Percentiles rank a stretch among this genome's conserved stretches.
Conservation (phyloP, 129 eudicot genomes). For the carrot (Daucus carota) region DNA sequence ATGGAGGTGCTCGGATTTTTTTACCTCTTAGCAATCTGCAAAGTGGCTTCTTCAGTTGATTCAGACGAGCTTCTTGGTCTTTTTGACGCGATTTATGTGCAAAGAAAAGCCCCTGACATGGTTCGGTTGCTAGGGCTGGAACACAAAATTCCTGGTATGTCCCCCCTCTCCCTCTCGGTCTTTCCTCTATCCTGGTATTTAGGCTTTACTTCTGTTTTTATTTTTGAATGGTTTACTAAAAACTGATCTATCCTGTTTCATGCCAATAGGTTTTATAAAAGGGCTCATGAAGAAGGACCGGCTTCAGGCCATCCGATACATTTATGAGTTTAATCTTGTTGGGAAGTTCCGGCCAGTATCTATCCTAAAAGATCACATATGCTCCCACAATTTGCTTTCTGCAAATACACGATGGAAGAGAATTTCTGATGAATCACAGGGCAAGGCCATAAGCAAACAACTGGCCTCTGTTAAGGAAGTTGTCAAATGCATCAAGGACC, state of each 20-base stretch:
- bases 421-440: not conserved
- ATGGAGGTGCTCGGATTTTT: not conserved
- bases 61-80: not conserved
- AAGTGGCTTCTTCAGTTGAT: not conserved
- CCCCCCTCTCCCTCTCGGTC: not conserved
- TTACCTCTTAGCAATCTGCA: not conserved
- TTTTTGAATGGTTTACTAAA: not conserved
- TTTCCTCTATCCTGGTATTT: not conserved
- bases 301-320: slow-evolving; percentile 17
- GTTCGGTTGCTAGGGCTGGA: slow-evolving; percentile 2
- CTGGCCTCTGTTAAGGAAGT: slow-evolving; percentile 6
- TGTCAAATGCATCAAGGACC: slow-evolving; percentile 9
- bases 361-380: slow-evolving; percentile 15
- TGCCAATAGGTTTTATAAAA: slow-evolving; percentile 12
- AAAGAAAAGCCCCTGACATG: not conserved
- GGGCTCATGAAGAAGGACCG: slow-evolving; percentile 10
- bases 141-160: slow-evolving; percentile 8
- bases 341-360: slow-evolving; percentile 24
- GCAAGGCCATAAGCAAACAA: not conserved
- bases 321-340: slow-evolving; percentile 16
- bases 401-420: not conserved
- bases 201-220: too few relatives aligned
- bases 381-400: not conserved
- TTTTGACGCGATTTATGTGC: not conserved
- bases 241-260: not conserved